Base-by-base conservation (phyloP, 768 basidiomycete species). In the Amanita thiersii region DNA sequence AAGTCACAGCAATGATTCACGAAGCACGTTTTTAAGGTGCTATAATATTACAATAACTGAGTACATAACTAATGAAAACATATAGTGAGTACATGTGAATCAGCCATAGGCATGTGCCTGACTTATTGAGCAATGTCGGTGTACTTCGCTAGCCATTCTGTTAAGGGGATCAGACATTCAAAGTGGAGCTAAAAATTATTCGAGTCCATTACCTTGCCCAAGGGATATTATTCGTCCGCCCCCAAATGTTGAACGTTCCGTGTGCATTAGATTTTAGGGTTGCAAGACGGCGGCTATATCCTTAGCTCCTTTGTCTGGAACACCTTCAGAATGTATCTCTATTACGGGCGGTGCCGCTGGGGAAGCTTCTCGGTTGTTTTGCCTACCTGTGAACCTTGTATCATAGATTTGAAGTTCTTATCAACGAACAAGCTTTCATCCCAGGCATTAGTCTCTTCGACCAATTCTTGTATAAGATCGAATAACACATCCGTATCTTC, bases 401-500 rank as follows among this genome's bases (percentile, higher is more conserved):
- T 63, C 56, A 75, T 58, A 4, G 57, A 52, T 47, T 61, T 70
- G 56, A 76, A 76, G 14, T 65, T 66, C 26, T 66, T 53, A 46
- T 72, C 65, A 54, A 73, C 59, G 47, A 69, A 70, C 25, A 74
- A 51, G 44, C 61, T 67, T 11, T 63, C 56, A 47, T 75, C 73
- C 74, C 74, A 76, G 26, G 64, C 64, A 37, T 58, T 70, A 12
- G 71, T 68, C 48, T 72, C 72, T 33, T 70, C 64, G 1, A 69
- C 68, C 25, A 76, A 61, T 50, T 74, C 70, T 11, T 63, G 62
- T 23, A 76, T 68, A 10, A 76, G 59, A 7, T 56, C 62, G 21
- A 70, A 51, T 25, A 73, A 50, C 20, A 56, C 53, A 36, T 64
- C 57, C 4, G 60, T 41, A 19, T 58, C 56, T 34, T 59, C 47